These are phyloP conservation scores for Zarea fungicola DNA, from an alignment of 2,329 filamentous ascomycete species.

Conservation along the genomic window DNA sequence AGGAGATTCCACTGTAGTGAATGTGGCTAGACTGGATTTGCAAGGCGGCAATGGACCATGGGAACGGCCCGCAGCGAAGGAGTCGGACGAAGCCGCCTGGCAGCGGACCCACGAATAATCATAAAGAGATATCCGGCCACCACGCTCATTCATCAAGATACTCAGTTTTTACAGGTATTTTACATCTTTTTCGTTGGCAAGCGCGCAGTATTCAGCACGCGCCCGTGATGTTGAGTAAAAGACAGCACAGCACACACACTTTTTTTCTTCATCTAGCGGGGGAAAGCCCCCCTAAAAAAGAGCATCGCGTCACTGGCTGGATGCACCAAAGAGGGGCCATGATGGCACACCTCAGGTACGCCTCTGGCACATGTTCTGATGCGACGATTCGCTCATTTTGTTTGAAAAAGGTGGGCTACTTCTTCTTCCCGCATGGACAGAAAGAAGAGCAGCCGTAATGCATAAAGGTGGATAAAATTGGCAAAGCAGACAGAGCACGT, in stretches of 20 bases:
- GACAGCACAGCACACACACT: neutral
- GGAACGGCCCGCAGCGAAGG: slow-evolving; percentile 1
- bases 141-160: neutral
- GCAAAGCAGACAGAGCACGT: too few species aligned
- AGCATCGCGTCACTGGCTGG: slow-evolving; percentile 7
- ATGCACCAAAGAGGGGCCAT: neutral
- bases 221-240: neutral
- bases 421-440: too few species aligned
- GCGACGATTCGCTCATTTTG: neutral
- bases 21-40: neutral
- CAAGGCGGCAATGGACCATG: slow-evolving; percentile 3
- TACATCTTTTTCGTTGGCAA: too few species aligned
- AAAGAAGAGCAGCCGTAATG: too few species aligned
- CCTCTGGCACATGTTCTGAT: neutral
- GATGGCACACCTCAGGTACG: too few species aligned
- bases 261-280: neutral
- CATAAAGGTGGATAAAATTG: too few species aligned
- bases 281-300: neutral
- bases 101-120: neutral
- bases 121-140: too few species aligned
- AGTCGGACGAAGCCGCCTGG: slow-evolving; percentile 4
- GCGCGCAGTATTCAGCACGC: too few species aligned
- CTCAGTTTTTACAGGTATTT: neutral
- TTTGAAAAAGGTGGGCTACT: neutral
- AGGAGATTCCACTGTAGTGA: neutral